Percentiles rank a stretch among this genome's conserved stretches.
Conservation (phyloP, 805 yeast species). For the Clavispora asparagi region DNA sequence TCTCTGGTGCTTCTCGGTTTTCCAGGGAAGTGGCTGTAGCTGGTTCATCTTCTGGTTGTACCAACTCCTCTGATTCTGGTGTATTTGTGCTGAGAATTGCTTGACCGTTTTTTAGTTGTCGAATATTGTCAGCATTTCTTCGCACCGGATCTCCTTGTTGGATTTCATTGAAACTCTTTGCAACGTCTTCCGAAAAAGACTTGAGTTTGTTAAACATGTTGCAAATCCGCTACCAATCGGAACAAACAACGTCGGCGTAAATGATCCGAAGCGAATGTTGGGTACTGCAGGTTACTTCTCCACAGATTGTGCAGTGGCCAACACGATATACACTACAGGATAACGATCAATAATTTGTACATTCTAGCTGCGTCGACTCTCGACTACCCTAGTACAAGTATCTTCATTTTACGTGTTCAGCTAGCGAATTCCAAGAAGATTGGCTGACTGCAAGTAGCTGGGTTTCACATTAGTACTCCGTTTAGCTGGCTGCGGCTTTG, state of each 20-base stretch:
- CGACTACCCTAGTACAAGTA: background rate
- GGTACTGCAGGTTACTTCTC: background rate
- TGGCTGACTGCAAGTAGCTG: background rate
- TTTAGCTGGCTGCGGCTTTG: background rate
- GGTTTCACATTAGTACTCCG: background rate
- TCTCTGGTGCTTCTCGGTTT: background rate
- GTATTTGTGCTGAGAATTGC: slow-evolving; percentile 38
- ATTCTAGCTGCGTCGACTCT: background rate
- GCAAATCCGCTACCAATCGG: background rate
- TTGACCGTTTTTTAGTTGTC: slow-evolving; percentile 29
- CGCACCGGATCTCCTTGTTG: slow-evolving; percentile 12
- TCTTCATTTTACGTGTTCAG: background rate
- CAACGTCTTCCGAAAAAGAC: slow-evolving; percentile 42
- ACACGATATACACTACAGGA: background rate
- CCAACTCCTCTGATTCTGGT: slow-evolving; percentile 42
- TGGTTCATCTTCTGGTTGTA: slow-evolving; percentile 42
- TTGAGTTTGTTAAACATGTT: slow-evolving; percentile 38
- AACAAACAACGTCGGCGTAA: background rate
- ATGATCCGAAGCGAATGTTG: background rate
- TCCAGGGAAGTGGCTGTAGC: slow-evolving; percentile 1
- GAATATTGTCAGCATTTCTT: slow-evolving; percentile 11
- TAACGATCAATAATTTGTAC: background rate
- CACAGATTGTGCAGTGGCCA: background rate
- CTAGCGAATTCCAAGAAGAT: slow-evolving; percentile 1
- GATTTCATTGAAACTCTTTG: slow-evolving; percentile 36